Conservation (phyloP, 73 alveolate genomes). For the Paramecium pentaurelia region DNA sequence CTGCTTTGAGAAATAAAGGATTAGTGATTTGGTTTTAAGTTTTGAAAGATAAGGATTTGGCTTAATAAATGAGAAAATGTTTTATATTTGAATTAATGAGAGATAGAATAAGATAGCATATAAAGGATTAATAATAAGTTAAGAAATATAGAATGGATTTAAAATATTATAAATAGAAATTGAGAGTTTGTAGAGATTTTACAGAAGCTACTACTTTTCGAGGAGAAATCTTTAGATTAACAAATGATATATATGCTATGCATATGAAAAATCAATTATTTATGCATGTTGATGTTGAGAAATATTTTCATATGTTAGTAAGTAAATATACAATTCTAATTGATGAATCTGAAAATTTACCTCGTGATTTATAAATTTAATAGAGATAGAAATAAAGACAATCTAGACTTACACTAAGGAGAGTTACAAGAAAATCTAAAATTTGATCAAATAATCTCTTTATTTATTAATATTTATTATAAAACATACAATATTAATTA, state of each 20-base stretch:
- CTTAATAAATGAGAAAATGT: neutral
- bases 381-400: neutral
- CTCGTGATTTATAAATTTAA: neutral
- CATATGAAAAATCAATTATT: neutral
- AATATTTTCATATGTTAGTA: neutral
- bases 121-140: neutral
- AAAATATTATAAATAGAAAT: neutral
- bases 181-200: neutral
- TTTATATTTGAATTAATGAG: neutral
- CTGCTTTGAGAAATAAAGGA: neutral
- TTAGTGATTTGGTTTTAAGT: neutral
- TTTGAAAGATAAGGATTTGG: neutral
- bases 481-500: neutral
- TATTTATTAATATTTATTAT: too few relatives aligned
- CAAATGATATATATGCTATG: neutral
- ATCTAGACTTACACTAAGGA: neutral
- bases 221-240: neutral
- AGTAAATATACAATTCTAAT: neutral
- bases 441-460: neutral
- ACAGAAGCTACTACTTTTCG: neutral
- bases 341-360: neutral
- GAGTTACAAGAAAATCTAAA: neutral
- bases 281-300: constrained; percentile 3
- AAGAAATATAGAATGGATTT: neutral
- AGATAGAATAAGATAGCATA: neutral